These are phyloP conservation scores for Spathaspora sp. DNA, from an alignment of 1,139 yeast genomes.

Conservation along the genomic window DNA sequence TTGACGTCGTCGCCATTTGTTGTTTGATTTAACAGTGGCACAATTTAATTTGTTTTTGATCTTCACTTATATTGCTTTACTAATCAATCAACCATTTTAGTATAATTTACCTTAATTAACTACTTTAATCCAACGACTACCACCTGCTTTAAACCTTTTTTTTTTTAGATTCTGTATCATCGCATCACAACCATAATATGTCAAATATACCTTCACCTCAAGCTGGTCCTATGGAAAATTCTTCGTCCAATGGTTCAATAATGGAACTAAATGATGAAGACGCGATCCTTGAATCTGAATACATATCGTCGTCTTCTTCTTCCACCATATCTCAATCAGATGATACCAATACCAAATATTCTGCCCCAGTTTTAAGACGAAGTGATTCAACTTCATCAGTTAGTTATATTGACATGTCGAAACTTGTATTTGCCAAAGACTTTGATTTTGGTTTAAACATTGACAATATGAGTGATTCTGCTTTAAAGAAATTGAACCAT, in stretches of 20 bases:
- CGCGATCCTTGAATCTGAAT: not conserved
- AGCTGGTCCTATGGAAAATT: not conserved
- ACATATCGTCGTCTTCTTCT: not conserved
- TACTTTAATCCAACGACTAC: too few species aligned
- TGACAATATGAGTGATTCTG: conserved; percentile 36
- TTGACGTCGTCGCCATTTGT: too few species aligned
- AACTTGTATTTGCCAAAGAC: conserved; percentile 38
- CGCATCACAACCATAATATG: not conserved
- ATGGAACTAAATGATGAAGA: not conserved
- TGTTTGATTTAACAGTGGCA: too few species aligned
- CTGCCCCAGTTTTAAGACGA: conserved; percentile 16
- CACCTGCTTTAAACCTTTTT: too few species aligned
- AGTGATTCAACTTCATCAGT: conserved; percentile 36
- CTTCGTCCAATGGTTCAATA: not conserved
- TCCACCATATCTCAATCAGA: not conserved
- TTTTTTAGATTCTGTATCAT: not conserved
- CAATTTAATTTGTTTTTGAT: too few species aligned
- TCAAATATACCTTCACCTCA: not conserved
- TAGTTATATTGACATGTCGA: conserved; percentile 38
- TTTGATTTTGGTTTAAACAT: conserved; percentile 46
- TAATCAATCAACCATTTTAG: too few species aligned
- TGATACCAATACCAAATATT: not conserved
- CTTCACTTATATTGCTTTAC: too few species aligned
- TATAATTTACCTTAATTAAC: too few species aligned
- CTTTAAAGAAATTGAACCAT: conserved; percentile 32